Base-by-base conservation (phyloP, 306 rosid genomes). In the Parietaria judaica region DNA sequence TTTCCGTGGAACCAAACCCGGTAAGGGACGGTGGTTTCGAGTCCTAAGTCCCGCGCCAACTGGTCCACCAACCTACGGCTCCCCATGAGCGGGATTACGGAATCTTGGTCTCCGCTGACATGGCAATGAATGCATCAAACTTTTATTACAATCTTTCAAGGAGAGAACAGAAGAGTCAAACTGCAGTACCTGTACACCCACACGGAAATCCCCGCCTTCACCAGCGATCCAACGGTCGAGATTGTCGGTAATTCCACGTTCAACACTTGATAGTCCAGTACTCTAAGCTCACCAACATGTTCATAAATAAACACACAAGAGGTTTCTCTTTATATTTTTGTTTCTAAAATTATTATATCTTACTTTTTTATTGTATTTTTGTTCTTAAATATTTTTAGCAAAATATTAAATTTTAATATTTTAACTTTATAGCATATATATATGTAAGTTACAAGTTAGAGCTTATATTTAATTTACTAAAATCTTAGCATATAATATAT, bases 201-300 rank as follows among this genome's bases (percentile, higher is more conserved):
- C 5, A 70, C 68, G 3, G 61, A 58, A 36, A 78, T 63, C 14
- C 76, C 83, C 4, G 67, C 63, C 61, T 49, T 63, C 52, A 73
- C 59, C 16, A 78, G 69, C 36, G 71, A 60, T 47, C 79, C 76
- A 2, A 78, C 70, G 17, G 70, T 12, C 7, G 59, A 43, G 54
- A 73, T 70, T 36, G 79, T 78, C 13, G 73, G 76, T 49, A 69
- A 47, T 56, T 69, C 79, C 54, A 77, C 66, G 68, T 77, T 36
- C 44, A 77, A 66, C 37, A 72, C 60, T 70, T 77, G 57, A 47
- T 77, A 64, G 34, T 77, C 74, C 74, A 77, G 52, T 41, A 64
- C 41, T 8, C 74, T 72, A 8, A 5, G 45, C 9, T 5, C 45
- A 50, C 16, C 65, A 62, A 56, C 39, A 51, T 37, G 8, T 17